These are phyloP conservation scores for Aspergillus unguis DNA, from an alignment of 2,329 filamentous ascomycete genomes.

Conservation along the genomic window DNA sequence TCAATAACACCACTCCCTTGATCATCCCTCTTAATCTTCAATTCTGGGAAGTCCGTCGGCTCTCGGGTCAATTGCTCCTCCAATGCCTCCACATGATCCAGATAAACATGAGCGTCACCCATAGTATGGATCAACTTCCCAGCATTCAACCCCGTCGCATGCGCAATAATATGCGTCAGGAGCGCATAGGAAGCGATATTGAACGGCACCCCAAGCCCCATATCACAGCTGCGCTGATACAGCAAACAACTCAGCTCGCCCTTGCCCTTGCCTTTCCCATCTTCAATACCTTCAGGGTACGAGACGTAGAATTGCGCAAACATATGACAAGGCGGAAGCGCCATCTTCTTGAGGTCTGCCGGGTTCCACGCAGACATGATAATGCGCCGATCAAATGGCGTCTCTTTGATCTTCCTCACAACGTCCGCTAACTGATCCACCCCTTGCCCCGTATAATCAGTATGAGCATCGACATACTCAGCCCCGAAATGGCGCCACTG, in stretches of 20 bases:
- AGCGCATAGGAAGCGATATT: constrained; percentile 96
- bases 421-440: constrained; percentile 91
- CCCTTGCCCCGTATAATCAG: constrained; percentile 82
- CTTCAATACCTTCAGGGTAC: constrained; percentile 50
- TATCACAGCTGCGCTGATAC: constrained; percentile 93
- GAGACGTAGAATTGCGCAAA: constrained; percentile 95
- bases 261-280: neutral
- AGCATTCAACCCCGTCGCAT: constrained; percentile 77
- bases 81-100: constrained; percentile 86
- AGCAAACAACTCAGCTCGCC: constrained; percentile 74
- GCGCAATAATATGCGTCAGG: constrained; percentile 90
- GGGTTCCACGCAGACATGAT: constrained; percentile 95
- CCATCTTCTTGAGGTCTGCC: constrained; percentile 79
- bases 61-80: constrained; percentile 75
- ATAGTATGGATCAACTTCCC: constrained; percentile 91
- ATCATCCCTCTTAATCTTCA: constrained; percentile 67
- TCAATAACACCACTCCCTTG: constrained; percentile 84
- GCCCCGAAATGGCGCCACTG: constrained; percentile 99
- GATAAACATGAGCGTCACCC: constrained; percentile 96
- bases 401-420: constrained; percentile 77
- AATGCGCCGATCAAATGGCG: constrained; percentile 84
- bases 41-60: constrained; percentile 73
- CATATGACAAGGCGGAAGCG: constrained; percentile 92
- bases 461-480: constrained; percentile 72
- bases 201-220: constrained; percentile 95